Evolutionary conservation across 768 basidiomycete species (phyloP).

Genomic region (Lyophyllum atratum): DNA sequence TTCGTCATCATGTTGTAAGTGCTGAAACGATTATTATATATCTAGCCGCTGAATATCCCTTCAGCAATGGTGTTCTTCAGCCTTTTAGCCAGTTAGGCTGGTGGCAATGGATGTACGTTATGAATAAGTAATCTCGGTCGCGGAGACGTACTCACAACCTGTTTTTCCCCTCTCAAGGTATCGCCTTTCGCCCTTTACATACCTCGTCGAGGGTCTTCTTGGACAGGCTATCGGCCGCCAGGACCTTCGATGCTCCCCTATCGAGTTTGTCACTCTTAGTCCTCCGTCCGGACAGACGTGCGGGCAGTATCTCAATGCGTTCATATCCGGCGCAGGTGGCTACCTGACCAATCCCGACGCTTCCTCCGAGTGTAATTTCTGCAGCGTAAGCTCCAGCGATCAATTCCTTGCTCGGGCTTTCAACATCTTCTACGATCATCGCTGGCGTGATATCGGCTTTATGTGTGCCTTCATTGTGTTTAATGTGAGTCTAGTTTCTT

Average conservation of each 20-base stretch:
- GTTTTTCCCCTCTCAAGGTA: slow-evolving; percentile 20
- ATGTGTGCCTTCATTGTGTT: slow-evolving; percentile 48
- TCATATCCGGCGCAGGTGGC: slow-evolving; percentile 52
- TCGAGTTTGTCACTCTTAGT: slow-evolving; percentile 54
- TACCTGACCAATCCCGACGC: slow-evolving; percentile 59
- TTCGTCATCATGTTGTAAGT: slow-evolving; percentile 60
- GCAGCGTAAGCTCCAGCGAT: slow-evolving; percentile 60
- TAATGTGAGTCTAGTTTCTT: slow-evolving; percentile 41
- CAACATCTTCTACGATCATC: slow-evolving; percentile 56
- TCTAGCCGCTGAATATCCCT: not conserved
- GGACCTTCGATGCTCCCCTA: slow-evolving; percentile 45
- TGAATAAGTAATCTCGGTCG: not conserved
- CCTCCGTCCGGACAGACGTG: slow-evolving; percentile 60
- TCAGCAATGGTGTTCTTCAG: slow-evolving; percentile 61
- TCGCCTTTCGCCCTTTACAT: slow-evolving; percentile 53
- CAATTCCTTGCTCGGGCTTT: slow-evolving; percentile 51
- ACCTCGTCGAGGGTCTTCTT: slow-evolving; percentile 49
- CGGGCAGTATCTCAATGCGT: slow-evolving; percentile 48
- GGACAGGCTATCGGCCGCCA: slow-evolving; percentile 45
- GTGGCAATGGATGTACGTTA: slow-evolving; percentile 66
- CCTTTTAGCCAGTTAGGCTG: slow-evolving; percentile 59
- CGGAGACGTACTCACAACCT: no score
- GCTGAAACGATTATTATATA: not conserved
- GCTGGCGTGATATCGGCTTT: slow-evolving; percentile 58
- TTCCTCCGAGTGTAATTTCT: slow-evolving; percentile 56